Base-by-base conservation (phyloP, 192 early-diverging fungal species). In the Podila horticola region DNA sequence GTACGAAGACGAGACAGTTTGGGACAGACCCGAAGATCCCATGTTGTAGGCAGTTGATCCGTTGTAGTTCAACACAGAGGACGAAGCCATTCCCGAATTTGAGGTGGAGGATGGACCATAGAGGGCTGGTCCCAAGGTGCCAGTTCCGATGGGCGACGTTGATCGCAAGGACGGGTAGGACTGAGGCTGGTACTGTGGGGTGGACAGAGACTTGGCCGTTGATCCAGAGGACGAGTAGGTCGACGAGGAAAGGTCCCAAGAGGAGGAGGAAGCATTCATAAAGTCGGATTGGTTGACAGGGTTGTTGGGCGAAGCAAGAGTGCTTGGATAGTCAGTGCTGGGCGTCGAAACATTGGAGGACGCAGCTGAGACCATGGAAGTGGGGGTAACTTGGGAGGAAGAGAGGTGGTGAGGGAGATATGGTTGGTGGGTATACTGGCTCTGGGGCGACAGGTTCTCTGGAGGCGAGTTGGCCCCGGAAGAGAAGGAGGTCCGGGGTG, bases 401-500 rank as follows among this genome's bases (percentile, higher is more conserved):
- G 65, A 68, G 50, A 19, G 68, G 66, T 5, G 69, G 29, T 31
- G 75, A 63, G n/a, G 58, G 29, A 67, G 64, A 60, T 58, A 45
- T 36, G 68, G 64, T 17, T 64, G 33, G 4, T 38, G 55, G 31
- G 31, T 58, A n/a, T 67, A 57, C n/a, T 67, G 67, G 26, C 29
- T 67, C 10, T 57, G 29, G 58, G 77, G 77, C 9, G 77, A 81
- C 2, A 73, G 67, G 65, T 72, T 69, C 49, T 81, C 77, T 61
- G 77, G 77, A 10, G 77, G 77, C 1, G 77, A 81, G 22, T 66
- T 45, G 20, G 71, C 71, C 22, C 77, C 77, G 13, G 77, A 81
- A 12, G 77, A 81, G 71, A 73, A 73, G n/a, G 77, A 81, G 15
- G 77, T 81, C 22, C 77, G 68, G 58, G 77, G 77, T 22, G 77